Percentiles rank a stretch among this genome's conserved stretches.
phyloP scores from a whole-genome alignment of 768 basidiomycete species.

The Amanita polypyramis region DNA sequence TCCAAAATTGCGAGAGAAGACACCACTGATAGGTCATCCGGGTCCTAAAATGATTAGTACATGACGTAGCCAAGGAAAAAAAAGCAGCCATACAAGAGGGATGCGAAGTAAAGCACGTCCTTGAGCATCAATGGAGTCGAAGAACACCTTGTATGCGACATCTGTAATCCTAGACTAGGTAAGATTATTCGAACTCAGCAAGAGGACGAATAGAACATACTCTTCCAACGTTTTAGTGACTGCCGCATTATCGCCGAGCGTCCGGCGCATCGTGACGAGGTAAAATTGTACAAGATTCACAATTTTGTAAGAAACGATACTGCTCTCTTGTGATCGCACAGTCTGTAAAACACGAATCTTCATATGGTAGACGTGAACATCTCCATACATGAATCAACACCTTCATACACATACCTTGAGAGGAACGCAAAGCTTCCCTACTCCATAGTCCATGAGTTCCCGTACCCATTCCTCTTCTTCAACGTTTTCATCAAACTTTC shows the following conservation, averaged over 20 bases:
- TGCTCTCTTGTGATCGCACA: conserved; percentile 86
- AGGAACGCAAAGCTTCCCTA: conserved; percentile 81
- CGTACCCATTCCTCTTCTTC: conserved; percentile 75
- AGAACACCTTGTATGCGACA: conserved; percentile 74
- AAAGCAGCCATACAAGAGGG: conserved; percentile 34
- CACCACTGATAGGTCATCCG: conserved; percentile 57
- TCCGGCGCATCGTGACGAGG: conserved; percentile 82
- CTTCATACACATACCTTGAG: conserved; percentile 60
- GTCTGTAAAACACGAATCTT: conserved; percentile 91
- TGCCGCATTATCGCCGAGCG: conserved; percentile 76
- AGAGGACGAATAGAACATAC: conserved; percentile 30
- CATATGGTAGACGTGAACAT: not conserved
- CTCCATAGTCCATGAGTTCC: conserved; percentile 70
- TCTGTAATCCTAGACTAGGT: conserved; percentile 55
- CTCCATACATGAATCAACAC: no score
- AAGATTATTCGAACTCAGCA: not conserved
- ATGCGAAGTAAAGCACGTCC: conserved; percentile 52
- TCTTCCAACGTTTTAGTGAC: conserved; percentile 71
- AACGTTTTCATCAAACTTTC: conserved; percentile 35
- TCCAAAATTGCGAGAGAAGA: conserved; percentile 78
- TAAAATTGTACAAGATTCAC: conserved; percentile 96
- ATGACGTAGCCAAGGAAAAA: not conserved
- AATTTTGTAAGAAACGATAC: conserved; percentile 85
- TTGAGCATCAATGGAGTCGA: conserved; percentile 79
- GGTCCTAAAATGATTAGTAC: conserved; percentile 33